Base-by-base conservation (phyloP, 441 rosid species). In the Gossypium gossypioides region DNA sequence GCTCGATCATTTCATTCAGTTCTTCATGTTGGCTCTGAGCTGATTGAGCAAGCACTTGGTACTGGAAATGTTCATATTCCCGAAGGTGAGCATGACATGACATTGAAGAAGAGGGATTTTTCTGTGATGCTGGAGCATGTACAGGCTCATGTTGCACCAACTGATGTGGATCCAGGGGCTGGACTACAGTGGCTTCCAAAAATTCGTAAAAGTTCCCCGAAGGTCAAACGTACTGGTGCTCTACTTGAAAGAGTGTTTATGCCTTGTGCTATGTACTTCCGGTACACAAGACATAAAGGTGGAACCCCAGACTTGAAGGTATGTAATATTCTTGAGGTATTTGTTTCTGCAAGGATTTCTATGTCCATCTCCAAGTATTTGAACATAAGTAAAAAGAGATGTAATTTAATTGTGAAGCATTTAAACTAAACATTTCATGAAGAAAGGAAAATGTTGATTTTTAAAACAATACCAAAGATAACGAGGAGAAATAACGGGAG, bases 111-210 rank as follows among this genome's bases (percentile, higher is more conserved):
- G 71, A 92, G 77, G 88, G 97, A 95, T 79, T 84, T 88, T 59
- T 95, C 99, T 59, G 97, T 92, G 75, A 95, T 95, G 98, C 77
- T 95, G 89, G 95, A 91, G 86, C 91, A 83, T 79, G 99, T 95
- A 72, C 99, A 95, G 84, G 99, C 98, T 81, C 99, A 95, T 80
- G 99, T 95, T 77, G 98, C 99, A 74, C 99, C 98, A 2, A 95
- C 99, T 74, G 99, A 95, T 83, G 99, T 95, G 50, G 98, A 95
- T 82, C 99, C 97, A 40, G 98, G 98, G 72, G 99, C 99, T 59
- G 99, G 98, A 75, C 75, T 95, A 69, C 99, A 95, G 80, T 95
- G 99, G 99, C 98, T 95, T 76, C 98, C 95, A 64, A 92, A 87
- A 81, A 91, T 95, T 79, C 87, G 75, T 72, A 85, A 83, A 84